Percentiles rank a stretch among this genome's conserved stretches.
These are phyloP conservation scores for Breynia disticha DNA, from an alignment of 441 rosid genomes.

Conservation along the genomic window DNA sequence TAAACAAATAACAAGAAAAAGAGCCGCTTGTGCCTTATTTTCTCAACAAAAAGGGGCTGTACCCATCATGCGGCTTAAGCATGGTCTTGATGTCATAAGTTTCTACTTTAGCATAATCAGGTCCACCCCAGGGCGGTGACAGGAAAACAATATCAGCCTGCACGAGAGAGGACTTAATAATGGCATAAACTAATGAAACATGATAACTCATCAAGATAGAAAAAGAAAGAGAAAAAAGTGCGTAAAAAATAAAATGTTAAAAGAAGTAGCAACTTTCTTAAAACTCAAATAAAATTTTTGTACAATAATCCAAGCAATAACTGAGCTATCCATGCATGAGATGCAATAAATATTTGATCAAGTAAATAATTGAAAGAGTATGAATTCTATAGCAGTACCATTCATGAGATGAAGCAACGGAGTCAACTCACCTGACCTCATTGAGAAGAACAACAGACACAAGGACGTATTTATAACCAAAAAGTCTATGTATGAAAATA, in stretches of 20 bases:
- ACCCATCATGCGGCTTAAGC: slow-evolving; percentile 91
- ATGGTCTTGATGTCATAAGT: slow-evolving; percentile 63
- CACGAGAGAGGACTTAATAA: slow-evolving; percentile 14
- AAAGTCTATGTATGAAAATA: not conserved
- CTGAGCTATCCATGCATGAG: not conserved
- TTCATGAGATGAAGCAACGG: no score
- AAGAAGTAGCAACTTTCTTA: not conserved
- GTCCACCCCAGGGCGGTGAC: slow-evolving; percentile 99
- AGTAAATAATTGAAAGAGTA: not conserved
- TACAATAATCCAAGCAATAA: not conserved
- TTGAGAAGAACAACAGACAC: not conserved
- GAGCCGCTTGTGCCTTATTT: not conserved
- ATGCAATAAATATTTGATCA: not conserved
- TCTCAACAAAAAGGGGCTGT: slow-evolving; percentile 10
- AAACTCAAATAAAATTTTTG: slow-evolving; percentile 8
- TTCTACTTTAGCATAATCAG: slow-evolving; percentile 55
- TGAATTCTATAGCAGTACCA: not conserved
- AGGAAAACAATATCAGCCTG: slow-evolving; percentile 79
- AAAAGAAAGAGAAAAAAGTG: not conserved
- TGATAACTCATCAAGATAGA: not conserved
- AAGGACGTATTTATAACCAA: not conserved
- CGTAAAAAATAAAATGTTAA: not conserved
- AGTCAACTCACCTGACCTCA: not conserved
- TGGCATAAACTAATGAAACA: slow-evolving; percentile 6
- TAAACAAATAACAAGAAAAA: not conserved